Percentiles rank a stretch among this genome's conserved stretches.
phyloP scores from a whole-genome alignment of 2,329 filamentous ascomycete genomes.

The Torrubiellomyces zombiae region DNA sequence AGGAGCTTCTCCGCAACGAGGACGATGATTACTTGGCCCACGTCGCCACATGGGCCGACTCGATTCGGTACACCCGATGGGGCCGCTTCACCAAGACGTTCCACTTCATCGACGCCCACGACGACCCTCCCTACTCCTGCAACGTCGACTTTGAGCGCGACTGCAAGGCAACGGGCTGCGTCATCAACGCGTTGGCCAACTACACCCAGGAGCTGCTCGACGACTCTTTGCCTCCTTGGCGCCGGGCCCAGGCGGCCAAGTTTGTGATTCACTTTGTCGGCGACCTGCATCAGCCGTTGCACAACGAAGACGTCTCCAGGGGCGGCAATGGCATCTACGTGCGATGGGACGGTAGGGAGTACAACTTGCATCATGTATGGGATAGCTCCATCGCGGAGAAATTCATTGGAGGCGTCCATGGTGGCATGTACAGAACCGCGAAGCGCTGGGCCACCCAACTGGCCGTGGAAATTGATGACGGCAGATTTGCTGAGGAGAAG shows the following conservation, averaged over 20 bases:
- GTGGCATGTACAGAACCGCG: constrained; percentile 33
- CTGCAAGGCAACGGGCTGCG: constrained; percentile 44
- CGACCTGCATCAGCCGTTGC: constrained; percentile 53
- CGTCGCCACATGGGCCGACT: constrained; percentile 53
- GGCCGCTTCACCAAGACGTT: constrained; percentile 44
- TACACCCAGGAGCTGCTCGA: constrained; percentile 41
- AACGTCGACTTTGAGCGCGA: constrained; percentile 41
- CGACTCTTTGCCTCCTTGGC: constrained; percentile 22
- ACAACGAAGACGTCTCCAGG: constrained; percentile 43
- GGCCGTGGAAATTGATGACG: constrained; percentile 33
- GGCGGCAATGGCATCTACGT: constrained; percentile 57
- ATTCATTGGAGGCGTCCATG: constrained; percentile 36
- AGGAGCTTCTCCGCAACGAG: constrained; percentile 36
- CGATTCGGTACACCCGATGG: constrained; percentile 45
- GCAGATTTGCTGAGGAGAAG: constrained; percentile 34
- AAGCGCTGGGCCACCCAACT: constrained; percentile 40
- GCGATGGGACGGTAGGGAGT: constrained; percentile 34
- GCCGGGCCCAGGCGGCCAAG: constrained; percentile 43
- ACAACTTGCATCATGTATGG: constrained; percentile 60
- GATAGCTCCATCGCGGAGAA: constrained; percentile 54
- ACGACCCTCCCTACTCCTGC: constrained; percentile 40
- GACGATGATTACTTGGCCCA: constrained; percentile 42
- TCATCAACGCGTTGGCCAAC: constrained; percentile 42
- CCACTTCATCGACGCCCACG: constrained; percentile 55
- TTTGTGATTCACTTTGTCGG: constrained; percentile 53